phyloP scores from a whole-genome alignment of 176 grass and related monocot species.

The Aegilops sharonensis region DNA sequence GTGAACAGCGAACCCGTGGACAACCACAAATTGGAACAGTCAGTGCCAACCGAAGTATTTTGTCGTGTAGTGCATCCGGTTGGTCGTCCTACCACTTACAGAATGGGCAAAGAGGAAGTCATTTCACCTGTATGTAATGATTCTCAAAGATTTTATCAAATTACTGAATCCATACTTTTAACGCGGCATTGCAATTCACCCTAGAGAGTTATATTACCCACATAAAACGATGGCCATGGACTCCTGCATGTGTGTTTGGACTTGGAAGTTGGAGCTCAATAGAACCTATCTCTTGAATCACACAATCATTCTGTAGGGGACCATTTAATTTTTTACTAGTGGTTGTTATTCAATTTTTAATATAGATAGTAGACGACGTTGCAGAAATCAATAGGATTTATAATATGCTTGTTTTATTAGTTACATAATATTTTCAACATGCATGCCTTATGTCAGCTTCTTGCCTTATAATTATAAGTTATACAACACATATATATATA shows the following conservation, averaged over 20 bases:
- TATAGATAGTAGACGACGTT: no score
- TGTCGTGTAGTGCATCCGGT: no score
- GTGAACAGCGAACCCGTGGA: no score
- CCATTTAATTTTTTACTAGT: neutral
- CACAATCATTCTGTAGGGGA: neutral
- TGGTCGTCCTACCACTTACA: no score
- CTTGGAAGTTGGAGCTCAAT: neutral
- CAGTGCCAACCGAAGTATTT: no score
- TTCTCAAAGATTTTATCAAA: neutral
- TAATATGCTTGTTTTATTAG: neutral
- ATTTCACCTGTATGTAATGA: neutral
- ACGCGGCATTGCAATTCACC: neutral
- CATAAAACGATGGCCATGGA: neutral
- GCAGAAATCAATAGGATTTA: no score
- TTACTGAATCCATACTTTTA: neutral
- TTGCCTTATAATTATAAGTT: no score
- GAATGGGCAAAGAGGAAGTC: no score
- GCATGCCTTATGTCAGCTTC: neutral
- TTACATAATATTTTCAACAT: neutral
- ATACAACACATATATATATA: no score
- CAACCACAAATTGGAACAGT: no score
- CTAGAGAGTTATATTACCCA: no score
- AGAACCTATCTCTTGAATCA: neutral
- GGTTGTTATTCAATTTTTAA: neutral
- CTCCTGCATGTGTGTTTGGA: neutral